phyloP scores from a whole-genome alignment of 257 asterid species.

The Vinca minor region DNA sequence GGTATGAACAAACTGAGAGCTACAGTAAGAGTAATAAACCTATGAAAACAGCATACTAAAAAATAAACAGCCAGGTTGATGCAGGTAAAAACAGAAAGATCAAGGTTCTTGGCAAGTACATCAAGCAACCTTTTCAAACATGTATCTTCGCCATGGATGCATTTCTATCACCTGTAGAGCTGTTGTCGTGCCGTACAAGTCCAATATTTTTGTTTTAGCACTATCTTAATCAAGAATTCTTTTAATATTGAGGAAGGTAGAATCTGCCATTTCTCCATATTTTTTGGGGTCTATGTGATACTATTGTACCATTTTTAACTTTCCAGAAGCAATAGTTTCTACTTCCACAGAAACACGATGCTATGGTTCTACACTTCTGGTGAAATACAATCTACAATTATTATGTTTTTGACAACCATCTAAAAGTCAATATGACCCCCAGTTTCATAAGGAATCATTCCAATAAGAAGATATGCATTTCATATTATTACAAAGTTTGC shows the following conservation, averaged over 20 bases:
- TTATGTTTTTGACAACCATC: too few relatives aligned
- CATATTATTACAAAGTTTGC: too few relatives aligned
- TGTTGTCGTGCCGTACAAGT: background rate
- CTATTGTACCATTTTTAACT: background rate
- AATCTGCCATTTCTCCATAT: background rate
- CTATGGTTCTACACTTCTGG: too few relatives aligned
- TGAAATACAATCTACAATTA: too few relatives aligned
- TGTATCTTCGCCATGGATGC: background rate
- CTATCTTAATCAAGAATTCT: background rate
- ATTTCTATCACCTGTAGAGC: background rate
- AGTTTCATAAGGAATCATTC: too few relatives aligned
- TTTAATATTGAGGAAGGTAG: background rate
- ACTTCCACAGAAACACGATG: background rate
- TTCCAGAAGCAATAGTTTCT: background rate
- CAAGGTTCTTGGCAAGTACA: background rate
- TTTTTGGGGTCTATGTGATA: background rate
- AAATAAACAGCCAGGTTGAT: background rate
- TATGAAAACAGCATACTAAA: background rate
- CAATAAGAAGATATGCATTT: too few relatives aligned
- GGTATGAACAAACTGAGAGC: too few relatives aligned
- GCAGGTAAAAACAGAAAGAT: background rate
- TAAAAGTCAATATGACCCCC: too few relatives aligned
- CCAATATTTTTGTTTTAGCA: background rate
- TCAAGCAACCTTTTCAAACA: background rate
- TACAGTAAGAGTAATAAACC: background rate